These are phyloP conservation scores for Sugiyamaella pinicola DNA, from an alignment of 1,139 yeast species.

Conservation along the genomic window DNA sequence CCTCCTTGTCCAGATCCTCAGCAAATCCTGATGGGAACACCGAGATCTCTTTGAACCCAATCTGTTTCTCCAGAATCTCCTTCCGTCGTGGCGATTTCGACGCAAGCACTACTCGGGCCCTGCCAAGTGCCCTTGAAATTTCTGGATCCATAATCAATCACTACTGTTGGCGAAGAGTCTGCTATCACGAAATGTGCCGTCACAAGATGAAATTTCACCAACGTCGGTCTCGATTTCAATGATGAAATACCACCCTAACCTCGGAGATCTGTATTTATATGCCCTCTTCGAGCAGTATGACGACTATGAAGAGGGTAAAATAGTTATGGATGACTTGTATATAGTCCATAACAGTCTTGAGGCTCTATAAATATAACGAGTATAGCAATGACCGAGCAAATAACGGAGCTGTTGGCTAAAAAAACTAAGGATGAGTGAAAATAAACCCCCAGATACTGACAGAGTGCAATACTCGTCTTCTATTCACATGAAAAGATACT, in stretches of 20 bases:
- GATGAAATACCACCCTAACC: neutral
- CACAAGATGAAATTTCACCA: neutral
- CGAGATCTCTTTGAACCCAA: slow-evolving; percentile 57
- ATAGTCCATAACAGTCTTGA: no score
- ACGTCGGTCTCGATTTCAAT: no score
- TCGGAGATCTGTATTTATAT: neutral
- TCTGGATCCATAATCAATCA: slow-evolving; percentile 10
- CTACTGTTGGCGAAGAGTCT: neutral
- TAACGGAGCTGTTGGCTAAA: neutral
- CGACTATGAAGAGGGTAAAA: no score
- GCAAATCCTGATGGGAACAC: slow-evolving; percentile 64
- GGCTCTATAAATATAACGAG: neutral
- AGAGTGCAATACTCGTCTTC: neutral
- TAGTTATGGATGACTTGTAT: no score
- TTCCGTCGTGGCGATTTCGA: slow-evolving; percentile 81
- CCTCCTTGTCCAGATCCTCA: slow-evolving; percentile 66
- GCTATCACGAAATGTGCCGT: no score
- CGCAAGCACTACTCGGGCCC: slow-evolving; percentile 59
- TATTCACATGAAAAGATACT: neutral
- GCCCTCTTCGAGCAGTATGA: neutral
- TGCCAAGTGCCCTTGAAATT: slow-evolving; percentile 13
- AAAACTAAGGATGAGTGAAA: neutral
- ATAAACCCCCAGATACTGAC: neutral
- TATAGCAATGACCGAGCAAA: no score
- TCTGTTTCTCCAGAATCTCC: slow-evolving; percentile 60